These are phyloP conservation scores for Naganishia friedmannii DNA, from an alignment of 768 basidiomycete species.

Conservation along the genomic window DNA sequence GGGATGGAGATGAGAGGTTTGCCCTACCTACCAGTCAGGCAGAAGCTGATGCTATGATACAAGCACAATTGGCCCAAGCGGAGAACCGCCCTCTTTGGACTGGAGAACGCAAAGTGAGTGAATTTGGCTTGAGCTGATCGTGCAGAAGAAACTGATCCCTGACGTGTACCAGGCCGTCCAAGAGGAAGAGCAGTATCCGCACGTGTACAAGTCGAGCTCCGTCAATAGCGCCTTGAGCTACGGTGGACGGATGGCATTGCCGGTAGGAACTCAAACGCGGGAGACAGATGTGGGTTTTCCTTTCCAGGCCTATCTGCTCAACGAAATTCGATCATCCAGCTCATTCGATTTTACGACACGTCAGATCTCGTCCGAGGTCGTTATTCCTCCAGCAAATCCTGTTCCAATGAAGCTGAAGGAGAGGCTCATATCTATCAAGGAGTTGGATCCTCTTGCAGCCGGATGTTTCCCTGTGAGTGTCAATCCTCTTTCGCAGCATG, in stretches of 20 bases:
- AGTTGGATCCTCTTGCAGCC: slow-evolving; percentile 71
- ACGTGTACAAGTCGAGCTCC: slow-evolving; percentile 76
- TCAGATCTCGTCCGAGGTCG: slow-evolving; percentile 83
- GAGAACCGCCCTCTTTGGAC: slow-evolving; percentile 28
- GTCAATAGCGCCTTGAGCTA: slow-evolving; percentile 68
- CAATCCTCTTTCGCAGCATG: slow-evolving; percentile 47
- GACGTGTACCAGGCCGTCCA: background rate
- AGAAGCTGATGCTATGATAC: slow-evolving; percentile 47
- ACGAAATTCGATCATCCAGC: too few species aligned
- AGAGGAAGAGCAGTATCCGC: slow-evolving; percentile 61
- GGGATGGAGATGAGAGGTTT: slow-evolving; percentile 26
- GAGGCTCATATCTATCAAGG: slow-evolving; percentile 65
- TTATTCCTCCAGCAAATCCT: slow-evolving; percentile 75
- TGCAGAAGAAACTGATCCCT: background rate
- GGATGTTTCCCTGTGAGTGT: slow-evolving; percentile 72
- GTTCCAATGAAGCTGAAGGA: slow-evolving; percentile 73
- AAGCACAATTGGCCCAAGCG: slow-evolving; percentile 47
- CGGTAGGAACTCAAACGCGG: slow-evolving; percentile 71
- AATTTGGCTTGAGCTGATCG: background rate
- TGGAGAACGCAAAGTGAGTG: slow-evolving; percentile 15
- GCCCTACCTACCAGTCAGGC: slow-evolving; percentile 37
- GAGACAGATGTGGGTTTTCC: slow-evolving; percentile 61
- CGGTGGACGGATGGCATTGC: slow-evolving; percentile 76
- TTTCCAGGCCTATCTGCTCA: too few species aligned
- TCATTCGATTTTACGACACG: background rate